These are phyloP conservation scores for Hansfordia pulvinata DNA, from an alignment of 2,329 filamentous ascomycete genomes.

Conservation along the genomic window DNA sequence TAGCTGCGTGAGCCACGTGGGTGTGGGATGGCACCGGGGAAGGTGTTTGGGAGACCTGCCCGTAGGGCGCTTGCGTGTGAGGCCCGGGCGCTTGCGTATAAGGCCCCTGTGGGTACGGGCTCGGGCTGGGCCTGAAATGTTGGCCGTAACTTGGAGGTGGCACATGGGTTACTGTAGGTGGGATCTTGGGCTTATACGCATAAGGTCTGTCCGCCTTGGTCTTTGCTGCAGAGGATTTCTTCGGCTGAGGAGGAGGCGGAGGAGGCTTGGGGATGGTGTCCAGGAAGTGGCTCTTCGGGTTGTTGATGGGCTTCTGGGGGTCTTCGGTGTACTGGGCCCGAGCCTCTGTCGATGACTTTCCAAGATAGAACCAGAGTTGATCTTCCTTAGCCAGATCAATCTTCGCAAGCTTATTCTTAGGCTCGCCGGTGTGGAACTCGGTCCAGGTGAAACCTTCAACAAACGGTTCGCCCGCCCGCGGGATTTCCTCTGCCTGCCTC, in stretches of 20 bases:
- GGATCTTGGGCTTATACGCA: conserved; percentile 18
- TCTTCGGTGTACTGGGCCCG: conserved; percentile 86
- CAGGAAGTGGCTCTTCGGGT: conserved; percentile 57
- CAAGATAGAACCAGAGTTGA: conserved; percentile 81
- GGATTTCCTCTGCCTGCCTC: conserved; percentile 45
- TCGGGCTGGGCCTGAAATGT: no score
- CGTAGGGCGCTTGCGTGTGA: no score
- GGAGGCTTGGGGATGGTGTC: conserved; percentile 48
- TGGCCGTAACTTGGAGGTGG: conserved; percentile 19
- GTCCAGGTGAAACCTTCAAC: conserved; percentile 59
- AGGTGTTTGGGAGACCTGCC: no score
- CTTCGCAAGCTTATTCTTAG: conserved; percentile 48
- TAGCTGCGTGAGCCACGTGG: no score
- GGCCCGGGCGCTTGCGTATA: no score
- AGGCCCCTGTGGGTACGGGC: no score
- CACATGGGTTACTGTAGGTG: conserved; percentile 10
- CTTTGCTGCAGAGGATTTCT: conserved; percentile 7
- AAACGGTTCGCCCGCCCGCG: conserved; percentile 53
- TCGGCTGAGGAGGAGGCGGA: conserved; percentile 11
- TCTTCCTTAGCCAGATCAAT: conserved; percentile 60
- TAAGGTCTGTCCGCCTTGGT: conserved; percentile 16
- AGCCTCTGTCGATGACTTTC: conserved; percentile 74
- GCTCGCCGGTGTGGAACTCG: conserved; percentile 59
- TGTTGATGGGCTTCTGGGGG: conserved; percentile 42
- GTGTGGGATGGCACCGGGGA: no score